phyloP scores from a whole-genome alignment of 441 rosid genomes.

The Bocquillonia castaneifolia region DNA sequence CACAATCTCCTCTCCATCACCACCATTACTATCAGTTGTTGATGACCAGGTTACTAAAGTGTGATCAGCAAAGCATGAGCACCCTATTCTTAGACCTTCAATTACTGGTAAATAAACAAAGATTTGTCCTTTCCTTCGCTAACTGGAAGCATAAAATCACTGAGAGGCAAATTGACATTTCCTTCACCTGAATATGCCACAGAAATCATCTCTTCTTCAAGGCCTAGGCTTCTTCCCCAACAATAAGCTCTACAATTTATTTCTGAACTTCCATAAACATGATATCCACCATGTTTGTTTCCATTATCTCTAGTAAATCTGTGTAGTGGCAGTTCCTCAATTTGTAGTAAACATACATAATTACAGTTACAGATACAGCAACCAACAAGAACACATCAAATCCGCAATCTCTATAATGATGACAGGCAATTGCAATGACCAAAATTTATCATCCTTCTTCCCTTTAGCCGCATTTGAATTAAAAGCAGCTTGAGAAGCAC shows the following conservation, averaged over 20 bases:
- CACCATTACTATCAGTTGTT: too few species aligned
- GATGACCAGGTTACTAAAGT: too few species aligned
- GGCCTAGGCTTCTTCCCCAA: constrained; percentile 89
- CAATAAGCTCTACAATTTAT: constrained; percentile 50
- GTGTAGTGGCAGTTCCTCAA: constrained; percentile 66
- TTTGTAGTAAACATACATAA: constrained; percentile 60
- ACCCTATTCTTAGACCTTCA: too few species aligned
- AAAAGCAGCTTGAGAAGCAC: constrained; percentile 69
- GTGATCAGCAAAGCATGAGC: too few species aligned
- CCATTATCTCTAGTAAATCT: too few species aligned
- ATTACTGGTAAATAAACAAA: too few species aligned
- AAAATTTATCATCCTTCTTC: constrained; percentile 54
- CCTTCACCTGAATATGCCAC: constrained; percentile 41
- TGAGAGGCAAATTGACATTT: constrained; percentile 69
- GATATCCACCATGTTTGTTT: constrained; percentile 98
- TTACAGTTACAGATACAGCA: constrained; percentile 47
- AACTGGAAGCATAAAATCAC: constrained; percentile 55
- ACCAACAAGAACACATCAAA: constrained; percentile 61
- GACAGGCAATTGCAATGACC: constrained; percentile 81
- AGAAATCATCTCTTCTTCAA: constrained; percentile 70
- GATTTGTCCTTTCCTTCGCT: constrained; percentile 96
- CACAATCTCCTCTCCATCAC: too few species aligned
- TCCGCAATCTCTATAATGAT: constrained; percentile 62
- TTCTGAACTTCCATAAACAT: constrained; percentile 85
- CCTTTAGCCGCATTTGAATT: constrained; percentile 28